phyloP scores from a whole-genome alignment of 2,329 filamentous ascomycete species.

The Annulohypoxylon truncatum region DNA sequence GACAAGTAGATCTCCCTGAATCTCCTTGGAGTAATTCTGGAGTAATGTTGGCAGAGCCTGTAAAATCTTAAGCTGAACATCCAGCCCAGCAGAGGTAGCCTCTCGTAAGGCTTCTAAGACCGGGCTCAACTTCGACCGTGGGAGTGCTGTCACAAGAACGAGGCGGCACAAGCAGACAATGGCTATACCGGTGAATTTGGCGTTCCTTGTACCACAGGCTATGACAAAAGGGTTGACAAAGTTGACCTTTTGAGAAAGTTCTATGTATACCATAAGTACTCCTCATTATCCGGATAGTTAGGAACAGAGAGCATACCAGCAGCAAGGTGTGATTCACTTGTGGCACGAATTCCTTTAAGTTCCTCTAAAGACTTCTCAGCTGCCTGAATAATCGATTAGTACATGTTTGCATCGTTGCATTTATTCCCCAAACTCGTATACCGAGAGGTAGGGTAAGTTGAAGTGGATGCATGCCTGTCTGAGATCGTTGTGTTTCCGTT shows the following conservation, averaged over 20 bases:
- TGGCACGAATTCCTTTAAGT: slow-evolving; percentile 78
- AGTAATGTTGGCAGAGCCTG: slow-evolving; percentile 90
- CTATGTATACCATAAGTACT: slow-evolving; percentile 59
- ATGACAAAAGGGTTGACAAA: slow-evolving; percentile 96
- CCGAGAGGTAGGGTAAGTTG: not conserved
- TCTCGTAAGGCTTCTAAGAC: slow-evolving; percentile 89
- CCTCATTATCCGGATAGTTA: slow-evolving; percentile 15
- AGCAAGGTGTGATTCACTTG: slow-evolving; percentile 80
- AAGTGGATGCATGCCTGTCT: slow-evolving; percentile 70
- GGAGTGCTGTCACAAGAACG: slow-evolving; percentile 83
- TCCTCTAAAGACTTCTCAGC: slow-evolving; percentile 95
- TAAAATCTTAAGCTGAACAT: slow-evolving; percentile 95
- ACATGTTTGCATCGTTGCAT: slow-evolving; percentile 4
- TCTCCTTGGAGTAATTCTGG: slow-evolving; percentile 86
- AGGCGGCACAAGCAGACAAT: slow-evolving; percentile 90
- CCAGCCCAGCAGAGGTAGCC: slow-evolving; percentile 81
- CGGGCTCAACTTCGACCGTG: slow-evolving; percentile 82
- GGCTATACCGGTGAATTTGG: slow-evolving; percentile 88
- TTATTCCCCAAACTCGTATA: not conserved
- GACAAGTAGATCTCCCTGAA: slow-evolving; percentile 84
- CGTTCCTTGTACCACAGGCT: slow-evolving; percentile 89
- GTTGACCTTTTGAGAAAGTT: slow-evolving; percentile 81
- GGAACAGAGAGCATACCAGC: slow-evolving; percentile 64
- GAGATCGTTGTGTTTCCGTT: slow-evolving; percentile 91
- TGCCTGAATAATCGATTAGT: slow-evolving; percentile 64